These are phyloP conservation scores for Phytophthora capsici DNA, from an alignment of 352 stramenopile genomes.

Conservation along the genomic window DNA sequence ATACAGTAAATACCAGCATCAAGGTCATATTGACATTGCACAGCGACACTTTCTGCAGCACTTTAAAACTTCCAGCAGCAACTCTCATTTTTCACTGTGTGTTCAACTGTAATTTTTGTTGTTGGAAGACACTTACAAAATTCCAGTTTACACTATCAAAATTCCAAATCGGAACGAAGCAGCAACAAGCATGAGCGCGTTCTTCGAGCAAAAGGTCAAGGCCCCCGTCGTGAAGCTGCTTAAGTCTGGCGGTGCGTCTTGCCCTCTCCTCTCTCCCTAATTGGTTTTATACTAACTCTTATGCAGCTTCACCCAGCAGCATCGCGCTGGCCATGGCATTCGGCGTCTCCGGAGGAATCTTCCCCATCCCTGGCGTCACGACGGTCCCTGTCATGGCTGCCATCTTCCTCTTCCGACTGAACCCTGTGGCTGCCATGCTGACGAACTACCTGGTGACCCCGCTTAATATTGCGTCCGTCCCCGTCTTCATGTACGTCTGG, in stretches of 20 bases:
- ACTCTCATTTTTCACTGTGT: too few relatives aligned
- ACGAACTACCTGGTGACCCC: conserved; percentile 84
- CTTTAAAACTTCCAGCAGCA: too few relatives aligned
- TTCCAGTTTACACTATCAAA: conserved; percentile 5
- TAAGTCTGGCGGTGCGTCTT: conserved; percentile 64
- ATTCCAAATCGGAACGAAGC: neutral
- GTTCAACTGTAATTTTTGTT: too few relatives aligned
- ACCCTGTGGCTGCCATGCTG: conserved; percentile 82
- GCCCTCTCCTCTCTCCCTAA: neutral
- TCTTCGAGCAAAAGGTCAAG: conserved; percentile 82
- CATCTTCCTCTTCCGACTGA: conserved; percentile 84
- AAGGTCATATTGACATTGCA: too few relatives aligned
- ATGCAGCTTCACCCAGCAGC: conserved; percentile 70
- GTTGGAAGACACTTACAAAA: too few relatives aligned
- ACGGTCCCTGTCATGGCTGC: conserved; percentile 76
- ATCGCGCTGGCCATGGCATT: conserved; percentile 84
- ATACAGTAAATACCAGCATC: too few relatives aligned
- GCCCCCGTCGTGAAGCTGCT: conserved; percentile 71
- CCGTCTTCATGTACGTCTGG: conserved; percentile 75
- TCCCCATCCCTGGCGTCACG: conserved; percentile 80
- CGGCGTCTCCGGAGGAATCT: conserved; percentile 76
- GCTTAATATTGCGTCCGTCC: conserved; percentile 78
- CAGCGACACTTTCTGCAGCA: neutral
- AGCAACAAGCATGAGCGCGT: conserved; percentile 33
- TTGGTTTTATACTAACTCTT: conserved; percentile 7